Evolutionary conservation across 371 early-diverging fungal genomes (phyloP), one percentile per base, ranked within the genome.

Genomic region (Mucor lusitanicus): DNA sequence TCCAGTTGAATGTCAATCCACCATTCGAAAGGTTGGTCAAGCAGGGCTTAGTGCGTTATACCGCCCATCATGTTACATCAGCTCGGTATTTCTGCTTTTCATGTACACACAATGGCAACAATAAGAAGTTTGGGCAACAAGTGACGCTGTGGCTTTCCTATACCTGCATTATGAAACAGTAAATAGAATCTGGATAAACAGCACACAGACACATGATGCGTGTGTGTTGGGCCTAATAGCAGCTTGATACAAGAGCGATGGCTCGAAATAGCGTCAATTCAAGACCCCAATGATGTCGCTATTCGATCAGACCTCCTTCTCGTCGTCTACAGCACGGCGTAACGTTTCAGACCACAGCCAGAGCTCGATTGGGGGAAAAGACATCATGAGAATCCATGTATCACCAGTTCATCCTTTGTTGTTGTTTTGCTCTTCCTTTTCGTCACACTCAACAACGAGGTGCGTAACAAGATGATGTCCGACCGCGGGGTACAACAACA

Each of bases 391-490:
- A 25, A 50, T 23, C 12, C 12, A 12, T 32, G 63, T 73, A 69
- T 61, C 73, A 73, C 55, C 32, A 56, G 6, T 62, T 67, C 40
- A 57, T 48, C 0, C 64, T 25, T 50, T 50, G 50, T 25, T 50
- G 44, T 50, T 50, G 50, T 50, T 50, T 50, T 50, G 21, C 6
- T 17, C 66, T 66, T 53, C 50, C 48, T 69, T 69, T 53, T 57
- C 50, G 61, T 63, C 53, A 55, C 70, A 70, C 65, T 70, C n/a
- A 55, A 61, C 27, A 55, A 61, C 27, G 39, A 61, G 37, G 50
- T 60, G 25, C 61, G 61, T 35, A 32, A 37, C 32, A 33, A 61
- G 65, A 65, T 56, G 63, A 32, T 39, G 19, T 23, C 27, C 42
- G 58, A 53, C 60, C 60, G 40, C 54, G 61, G 37, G 28, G 13